Conservation (phyloP, 768 basidiomycete genomes). For the Russula lepida region DNA sequence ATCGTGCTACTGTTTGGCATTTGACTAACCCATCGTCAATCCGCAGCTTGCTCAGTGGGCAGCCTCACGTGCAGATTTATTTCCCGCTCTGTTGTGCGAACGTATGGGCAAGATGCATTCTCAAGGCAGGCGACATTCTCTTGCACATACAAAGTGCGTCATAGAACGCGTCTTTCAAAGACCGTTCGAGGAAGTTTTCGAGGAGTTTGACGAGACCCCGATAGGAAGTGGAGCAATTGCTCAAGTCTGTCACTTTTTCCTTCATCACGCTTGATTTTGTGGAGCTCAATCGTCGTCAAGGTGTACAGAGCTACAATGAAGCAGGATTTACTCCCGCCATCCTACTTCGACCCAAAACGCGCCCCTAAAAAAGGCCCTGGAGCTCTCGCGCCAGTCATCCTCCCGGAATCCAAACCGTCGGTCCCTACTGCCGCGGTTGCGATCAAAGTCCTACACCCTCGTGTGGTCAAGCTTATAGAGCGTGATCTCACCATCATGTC, state of each 20-base stretch:
- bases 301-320: slow-evolving; percentile 87
- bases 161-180: slow-evolving; percentile 79
- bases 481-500: slow-evolving; percentile 94
- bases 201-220: slow-evolving; percentile 75
- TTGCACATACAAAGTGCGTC: slow-evolving; percentile 69
- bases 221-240: slow-evolving; percentile 99
- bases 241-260: slow-evolving; percentile 42
- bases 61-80: slow-evolving; percentile 88
- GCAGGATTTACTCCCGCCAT: slow-evolving; percentile 74
- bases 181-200: slow-evolving; percentile 83
- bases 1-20: not conserved
- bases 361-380: slow-evolving; percentile 38
- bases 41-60: slow-evolving; percentile 97
- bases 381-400: slow-evolving; percentile 43
- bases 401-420: slow-evolving; percentile 51
- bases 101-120: slow-evolving; percentile 84
- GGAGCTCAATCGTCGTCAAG: slow-evolving; percentile 28
- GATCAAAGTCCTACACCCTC: slow-evolving; percentile 91
- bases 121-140: slow-evolving; percentile 69
- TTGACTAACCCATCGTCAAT: not conserved
- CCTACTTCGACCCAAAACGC: slow-evolving; percentile 72
- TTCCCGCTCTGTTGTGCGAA: slow-evolving; percentile 79
- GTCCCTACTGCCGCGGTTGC: slow-evolving; percentile 85
- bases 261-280: not conserved
- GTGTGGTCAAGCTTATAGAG: slow-evolving; percentile 69